Evolutionary conservation across 768 basidiomycete species (phyloP).

Genomic region (Boletus rex-veris): DNA sequence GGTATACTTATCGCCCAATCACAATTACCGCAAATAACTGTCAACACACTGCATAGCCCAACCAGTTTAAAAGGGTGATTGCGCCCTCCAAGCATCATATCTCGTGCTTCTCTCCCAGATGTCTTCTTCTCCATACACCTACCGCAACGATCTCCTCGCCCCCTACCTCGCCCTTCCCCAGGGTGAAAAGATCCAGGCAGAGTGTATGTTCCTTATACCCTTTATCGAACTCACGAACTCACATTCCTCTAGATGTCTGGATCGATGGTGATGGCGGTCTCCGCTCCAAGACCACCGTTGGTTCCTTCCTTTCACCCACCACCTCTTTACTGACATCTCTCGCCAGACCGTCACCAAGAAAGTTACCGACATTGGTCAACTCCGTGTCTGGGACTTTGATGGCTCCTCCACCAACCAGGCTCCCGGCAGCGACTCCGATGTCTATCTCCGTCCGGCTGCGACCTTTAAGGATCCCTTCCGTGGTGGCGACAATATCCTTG

Average conservation of each 20-base stretch:
- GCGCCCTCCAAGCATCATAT: too few species aligned
- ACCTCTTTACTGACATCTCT: neutral
- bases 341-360: conserved; percentile 80
- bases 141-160: conserved; percentile 82
- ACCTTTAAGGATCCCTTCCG: conserved; percentile 99
- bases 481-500: conserved; percentile 95
- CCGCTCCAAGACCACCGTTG: conserved; percentile 92
- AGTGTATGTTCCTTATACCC: conserved; percentile 53
- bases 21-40: conserved; percentile 19
- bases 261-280: conserved; percentile 93
- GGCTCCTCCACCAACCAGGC: conserved; percentile 98
- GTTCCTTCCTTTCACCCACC: conserved; percentile 23
- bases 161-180: conserved; percentile 88
- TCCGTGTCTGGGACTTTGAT: conserved; percentile 99
- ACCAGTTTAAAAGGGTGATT: conserved; percentile 22
- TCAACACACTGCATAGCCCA: conserved; percentile 19
- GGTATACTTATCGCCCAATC: conserved; percentile 32
- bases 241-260: conserved; percentile 77
- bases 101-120: conserved; percentile 7
- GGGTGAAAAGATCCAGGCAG: conserved; percentile 91
- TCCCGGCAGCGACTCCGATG: conserved; percentile 91
- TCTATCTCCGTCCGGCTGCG: conserved; percentile 94
- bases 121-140: conserved; percentile 37
- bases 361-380: conserved; percentile 82
- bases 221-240: neutral